Evolutionary conservation across 1,139 yeast species (phyloP).

Genomic region (Hyphopichia fennica): DNA sequence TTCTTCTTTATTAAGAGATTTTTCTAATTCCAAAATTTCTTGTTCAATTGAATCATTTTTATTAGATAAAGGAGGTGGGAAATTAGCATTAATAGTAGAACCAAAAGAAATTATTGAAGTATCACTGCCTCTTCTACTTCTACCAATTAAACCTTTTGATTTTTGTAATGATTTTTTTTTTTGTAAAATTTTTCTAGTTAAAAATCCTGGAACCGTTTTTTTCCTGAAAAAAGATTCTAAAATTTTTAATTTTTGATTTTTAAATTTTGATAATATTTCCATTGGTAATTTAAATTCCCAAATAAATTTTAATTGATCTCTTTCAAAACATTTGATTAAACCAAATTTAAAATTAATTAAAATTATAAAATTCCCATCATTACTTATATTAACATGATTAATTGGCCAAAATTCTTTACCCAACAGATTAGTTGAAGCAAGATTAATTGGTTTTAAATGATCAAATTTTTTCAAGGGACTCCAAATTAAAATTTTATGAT

Average conservation of each 20-base stretch:
- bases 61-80: constrained; percentile 23
- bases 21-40: constrained; percentile 9
- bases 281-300: constrained; percentile 44
- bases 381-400: constrained; percentile 57
- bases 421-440: constrained; percentile 33
- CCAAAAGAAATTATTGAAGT: constrained; percentile 19
- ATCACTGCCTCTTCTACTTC: constrained; percentile 27
- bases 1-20: constrained; percentile 24
- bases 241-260: constrained; percentile 32
- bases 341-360: constrained; percentile 53
- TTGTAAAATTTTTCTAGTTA: constrained; percentile 44
- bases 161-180: constrained; percentile 17
- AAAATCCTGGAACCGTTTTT: constrained; percentile 50
- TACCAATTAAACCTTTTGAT: constrained; percentile 5
- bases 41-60: constrained; percentile 8
- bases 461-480: constrained; percentile 51
- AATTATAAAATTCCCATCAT: constrained; percentile 60
- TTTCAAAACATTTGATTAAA: constrained; percentile 57
- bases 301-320: constrained; percentile 49
- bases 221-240: constrained; percentile 62
- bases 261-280: constrained; percentile 15
- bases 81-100: constrained; percentile 34
- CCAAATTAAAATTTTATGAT: constrained; percentile 72
- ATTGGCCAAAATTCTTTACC: constrained; percentile 67
- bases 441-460: constrained; percentile 36